Percentiles rank a stretch among this genome's conserved stretches.
Evolutionary conservation across 164 flowering plant species (phyloP).

Genomic region (Aristolochia californica): DNA sequence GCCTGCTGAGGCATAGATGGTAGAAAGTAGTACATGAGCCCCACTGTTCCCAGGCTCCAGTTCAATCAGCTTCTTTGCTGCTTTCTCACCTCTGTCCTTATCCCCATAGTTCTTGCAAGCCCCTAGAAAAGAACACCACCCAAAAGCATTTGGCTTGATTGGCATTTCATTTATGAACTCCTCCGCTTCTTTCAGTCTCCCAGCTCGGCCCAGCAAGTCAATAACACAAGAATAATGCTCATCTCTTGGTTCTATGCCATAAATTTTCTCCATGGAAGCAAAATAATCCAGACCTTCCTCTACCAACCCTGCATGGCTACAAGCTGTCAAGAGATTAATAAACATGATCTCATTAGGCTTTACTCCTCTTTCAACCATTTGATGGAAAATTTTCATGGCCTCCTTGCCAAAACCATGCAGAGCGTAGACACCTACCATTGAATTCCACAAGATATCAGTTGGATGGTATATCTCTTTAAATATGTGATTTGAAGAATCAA

Average conservation of each 20-base stretch:
- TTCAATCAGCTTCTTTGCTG: constrained; percentile 36
- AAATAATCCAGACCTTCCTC: constrained; percentile 43
- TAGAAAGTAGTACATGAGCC: constrained; percentile 35
- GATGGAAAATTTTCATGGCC: constrained; percentile 24
- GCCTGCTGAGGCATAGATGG: constrained; percentile 31
- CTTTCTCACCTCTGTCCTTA: constrained; percentile 31
- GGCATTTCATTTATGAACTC: constrained; percentile 38
- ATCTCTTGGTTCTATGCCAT: constrained; percentile 27
- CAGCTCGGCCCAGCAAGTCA: constrained; percentile 43
- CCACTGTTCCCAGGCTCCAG: constrained; percentile 47
- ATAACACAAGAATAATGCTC: constrained; percentile 54
- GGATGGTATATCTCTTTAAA: constrained; percentile 26
- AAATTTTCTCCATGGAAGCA: constrained; percentile 24
- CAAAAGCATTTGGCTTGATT: constrained; percentile 38
- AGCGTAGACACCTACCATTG: constrained; percentile 39
- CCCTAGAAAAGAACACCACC: constrained; percentile 45
- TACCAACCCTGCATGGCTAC: constrained; percentile 54
- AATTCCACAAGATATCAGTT: constrained; percentile 39
- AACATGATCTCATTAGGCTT: constrained; percentile 43
- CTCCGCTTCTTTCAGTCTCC: constrained; percentile 39
- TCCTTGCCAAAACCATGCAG: constrained; percentile 41
- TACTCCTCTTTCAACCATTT: constrained; percentile 24
- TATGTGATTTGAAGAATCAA: constrained; percentile 25
- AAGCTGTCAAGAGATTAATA: constrained; percentile 33
- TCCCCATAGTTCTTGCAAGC: constrained; percentile 41